These are phyloP conservation scores for Lecanosticta acicola DNA, from an alignment of 2,329 filamentous ascomycete genomes.

Conservation along the genomic window DNA sequence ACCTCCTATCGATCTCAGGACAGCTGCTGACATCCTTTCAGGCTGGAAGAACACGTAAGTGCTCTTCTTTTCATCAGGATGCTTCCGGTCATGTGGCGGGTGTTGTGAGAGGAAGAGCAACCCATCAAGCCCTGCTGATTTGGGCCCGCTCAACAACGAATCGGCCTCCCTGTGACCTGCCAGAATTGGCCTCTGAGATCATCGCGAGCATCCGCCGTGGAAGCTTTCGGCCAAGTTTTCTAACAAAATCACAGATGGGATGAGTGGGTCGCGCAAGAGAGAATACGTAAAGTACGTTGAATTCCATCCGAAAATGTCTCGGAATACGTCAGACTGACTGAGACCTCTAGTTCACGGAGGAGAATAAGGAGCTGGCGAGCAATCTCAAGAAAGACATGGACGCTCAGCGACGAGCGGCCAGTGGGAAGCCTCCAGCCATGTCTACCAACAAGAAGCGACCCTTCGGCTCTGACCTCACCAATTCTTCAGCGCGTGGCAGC, in stretches of 20 bases:
- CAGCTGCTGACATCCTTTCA: too few species aligned
- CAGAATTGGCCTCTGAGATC: too few species aligned
- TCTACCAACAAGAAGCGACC: conserved; percentile 52
- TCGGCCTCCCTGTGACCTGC: too few species aligned
- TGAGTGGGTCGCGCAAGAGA: conserved; percentile 93
- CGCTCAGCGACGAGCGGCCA: conserved; percentile 47
- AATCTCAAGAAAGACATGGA: conserved; percentile 67
- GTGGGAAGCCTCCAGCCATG: conserved; percentile 37
- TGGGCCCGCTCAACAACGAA: too few species aligned
- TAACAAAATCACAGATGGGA: conserved; percentile 63
- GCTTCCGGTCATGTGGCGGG: too few species aligned
- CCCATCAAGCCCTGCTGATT: too few species aligned
- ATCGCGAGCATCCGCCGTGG: too few species aligned
- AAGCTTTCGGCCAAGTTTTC: not conserved
- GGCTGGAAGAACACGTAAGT: conserved; percentile 91
- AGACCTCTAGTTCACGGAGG: conserved; percentile 89
- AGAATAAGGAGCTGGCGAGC: conserved; percentile 83
- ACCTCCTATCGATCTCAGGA: too few species aligned
- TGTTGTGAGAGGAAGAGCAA: too few species aligned
- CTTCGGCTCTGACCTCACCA: conserved; percentile 50
- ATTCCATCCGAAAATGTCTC: too few species aligned
- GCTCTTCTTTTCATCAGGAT: not conserved
- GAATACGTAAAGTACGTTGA: too few species aligned
- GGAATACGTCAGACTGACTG: too few species aligned
- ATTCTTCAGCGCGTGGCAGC: conserved; percentile 62